Evolutionary conservation across 306 rosid species (phyloP), one percentile per base, ranked within the genome.

Genomic region (Adenanthera pavonina): DNA sequence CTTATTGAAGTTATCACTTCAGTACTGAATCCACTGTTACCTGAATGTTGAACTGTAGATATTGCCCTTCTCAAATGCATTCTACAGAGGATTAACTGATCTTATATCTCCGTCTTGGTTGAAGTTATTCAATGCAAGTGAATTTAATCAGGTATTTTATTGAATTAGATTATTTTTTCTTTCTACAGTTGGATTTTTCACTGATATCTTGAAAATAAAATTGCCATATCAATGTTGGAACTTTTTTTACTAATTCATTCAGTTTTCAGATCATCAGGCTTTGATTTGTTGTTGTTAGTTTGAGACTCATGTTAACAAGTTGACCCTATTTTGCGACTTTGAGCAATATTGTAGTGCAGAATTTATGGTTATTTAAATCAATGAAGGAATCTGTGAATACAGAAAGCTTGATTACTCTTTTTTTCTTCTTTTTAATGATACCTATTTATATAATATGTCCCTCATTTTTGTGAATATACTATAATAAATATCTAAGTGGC

Each of bases 21-120:
- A 52, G 44, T 75, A 48, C 76, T 34, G 57, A 54, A 75, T 34
- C 56, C 16, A 46, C 48, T 62, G 65, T 60, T 65, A 79, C 81
- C 51, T 71, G 53, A 25, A 47, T 83, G 74, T 78, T 85, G 77
- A 76, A 81, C 76, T 90, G 93, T 92, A 95, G 99, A 92, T 95
- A 72, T 84, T 93, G 56, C 93, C 90, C 4, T 93, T 91, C 85
- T 92, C 99, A 82, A 93, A 93, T 83, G 99, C 92, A 14, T 93
- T 95, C 84, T 90, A 90, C 83, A 89, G 97, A 82, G 99, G 98
- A 60, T 86, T 95, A 78, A 83, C 91, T 62, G 99, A 95, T 92
- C 96, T 95, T 76, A 89, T 95, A 88, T 92, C 96, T 75, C 96
- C 97, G 66, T 90, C 98, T 78, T 95, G 99, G 99, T 91, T 95